phyloP scores from a whole-genome alignment of 1,284 basidiomycete genomes.

The Ustilago vetiveriae region DNA sequence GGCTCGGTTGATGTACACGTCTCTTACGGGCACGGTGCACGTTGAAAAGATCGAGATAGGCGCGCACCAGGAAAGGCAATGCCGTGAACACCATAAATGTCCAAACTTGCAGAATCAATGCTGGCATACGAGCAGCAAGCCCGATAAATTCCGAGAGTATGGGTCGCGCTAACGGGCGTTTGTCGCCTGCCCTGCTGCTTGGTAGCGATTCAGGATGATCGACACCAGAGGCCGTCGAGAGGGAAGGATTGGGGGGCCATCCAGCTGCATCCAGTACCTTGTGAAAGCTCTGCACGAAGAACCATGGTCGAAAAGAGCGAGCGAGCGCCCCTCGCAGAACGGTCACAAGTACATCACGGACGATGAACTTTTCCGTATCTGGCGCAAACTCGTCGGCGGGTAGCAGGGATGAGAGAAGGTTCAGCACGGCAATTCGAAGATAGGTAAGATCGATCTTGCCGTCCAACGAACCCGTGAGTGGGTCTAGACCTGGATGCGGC shows the following conservation, averaged over 20 bases:
- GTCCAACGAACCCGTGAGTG: constrained; percentile 16
- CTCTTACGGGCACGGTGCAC: constrained; percentile 32
- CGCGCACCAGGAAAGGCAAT: constrained; percentile 27
- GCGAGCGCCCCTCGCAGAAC: constrained; percentile 39
- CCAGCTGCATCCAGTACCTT: constrained; percentile 32
- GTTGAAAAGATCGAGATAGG: constrained; percentile 44
- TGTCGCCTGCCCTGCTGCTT: too few relatives aligned
- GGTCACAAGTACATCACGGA: constrained; percentile 44
- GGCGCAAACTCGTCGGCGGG: constrained; percentile 45
- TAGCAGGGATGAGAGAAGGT: constrained; percentile 32
- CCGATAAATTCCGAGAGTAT: too few relatives aligned
- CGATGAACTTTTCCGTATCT: constrained; percentile 47
- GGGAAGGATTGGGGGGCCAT: constrained; percentile 20
- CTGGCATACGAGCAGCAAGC: constrained; percentile 19
- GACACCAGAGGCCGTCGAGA: neutral
- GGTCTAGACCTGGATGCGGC: constrained; percentile 40
- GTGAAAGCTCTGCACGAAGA: constrained; percentile 46
- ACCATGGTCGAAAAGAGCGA: constrained; percentile 41
- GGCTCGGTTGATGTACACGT: neutral
- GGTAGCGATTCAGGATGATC: too few relatives aligned
- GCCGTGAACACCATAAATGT: constrained; percentile 20
- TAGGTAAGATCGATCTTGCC: constrained; percentile 40
- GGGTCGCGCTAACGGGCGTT: too few relatives aligned
- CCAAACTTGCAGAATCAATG: constrained; percentile 23
- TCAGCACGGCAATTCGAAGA: constrained; percentile 30